phyloP scores from a whole-genome alignment of 805 yeast species.

The Candida sonorensis region DNA sequence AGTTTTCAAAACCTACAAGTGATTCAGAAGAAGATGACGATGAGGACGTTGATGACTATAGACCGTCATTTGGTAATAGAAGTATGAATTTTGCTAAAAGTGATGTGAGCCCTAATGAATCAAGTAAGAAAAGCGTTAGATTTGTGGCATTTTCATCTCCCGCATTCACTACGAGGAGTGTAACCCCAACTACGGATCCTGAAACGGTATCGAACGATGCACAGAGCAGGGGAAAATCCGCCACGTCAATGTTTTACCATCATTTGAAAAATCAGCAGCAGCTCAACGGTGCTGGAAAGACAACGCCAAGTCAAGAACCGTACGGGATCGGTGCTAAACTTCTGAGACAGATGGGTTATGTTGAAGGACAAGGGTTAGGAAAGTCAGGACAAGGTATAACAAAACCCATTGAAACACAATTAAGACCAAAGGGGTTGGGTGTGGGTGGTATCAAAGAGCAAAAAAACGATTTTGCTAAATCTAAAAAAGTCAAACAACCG shows the following conservation, averaged over 20 bases:
- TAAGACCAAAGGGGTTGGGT: conserved; percentile 65
- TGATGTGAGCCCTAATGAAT: neutral
- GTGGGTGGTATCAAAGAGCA: conserved; percentile 55
- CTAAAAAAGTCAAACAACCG: conserved; percentile 4
- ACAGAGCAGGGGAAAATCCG: no score
- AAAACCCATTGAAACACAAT: conserved; percentile 68
- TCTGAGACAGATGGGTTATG: conserved; percentile 81
- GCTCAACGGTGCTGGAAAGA: neutral
- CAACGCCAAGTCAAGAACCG: neutral
- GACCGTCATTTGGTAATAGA: no score
- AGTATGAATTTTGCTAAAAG: neutral
- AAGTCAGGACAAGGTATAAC: conserved; percentile 61
- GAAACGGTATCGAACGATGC: no score
- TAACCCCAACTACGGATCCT: no score
- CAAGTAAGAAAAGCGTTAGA: no score
- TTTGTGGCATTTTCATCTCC: no score
- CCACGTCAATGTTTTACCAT: no score
- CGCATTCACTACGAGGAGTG: no score
- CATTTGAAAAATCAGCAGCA: conserved; percentile 1
- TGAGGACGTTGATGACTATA: neutral
- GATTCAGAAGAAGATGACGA: conserved; percentile 1
- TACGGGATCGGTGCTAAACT: conserved; percentile 87
- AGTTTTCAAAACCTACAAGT: no score
- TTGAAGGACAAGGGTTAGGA: conserved; percentile 83
- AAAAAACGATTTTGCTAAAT: neutral